Percentiles rank a stretch among this genome's conserved stretches.
Evolutionary conservation across 805 yeast genomes (phyloP).

Genomic region (Kluyveromyces siamensis): DNA sequence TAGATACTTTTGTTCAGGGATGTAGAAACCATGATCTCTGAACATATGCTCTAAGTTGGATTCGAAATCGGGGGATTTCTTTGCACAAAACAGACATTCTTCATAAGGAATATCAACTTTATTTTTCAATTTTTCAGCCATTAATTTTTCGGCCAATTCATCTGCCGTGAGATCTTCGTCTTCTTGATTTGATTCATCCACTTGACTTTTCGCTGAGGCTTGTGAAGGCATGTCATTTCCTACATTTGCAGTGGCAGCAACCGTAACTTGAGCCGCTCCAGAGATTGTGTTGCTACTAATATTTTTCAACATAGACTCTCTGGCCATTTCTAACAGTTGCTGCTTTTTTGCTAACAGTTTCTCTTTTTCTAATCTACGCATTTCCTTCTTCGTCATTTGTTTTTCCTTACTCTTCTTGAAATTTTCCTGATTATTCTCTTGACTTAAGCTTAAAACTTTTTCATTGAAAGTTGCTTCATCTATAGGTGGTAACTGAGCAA

Average conservation of each 20-base stretch:
- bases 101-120: constrained; percentile 40
- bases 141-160: constrained; percentile 29
- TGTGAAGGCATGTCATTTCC: constrained; percentile 4
- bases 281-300: constrained; percentile 6
- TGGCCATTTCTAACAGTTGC: constrained; percentile 33
- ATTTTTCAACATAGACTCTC: constrained; percentile 30
- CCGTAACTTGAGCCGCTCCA: not conserved
- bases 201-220: constrained; percentile 4
- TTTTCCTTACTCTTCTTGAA: constrained; percentile 15
- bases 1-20: constrained; percentile 76
- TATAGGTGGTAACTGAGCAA: constrained; percentile 76
- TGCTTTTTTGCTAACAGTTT: constrained; percentile 34
- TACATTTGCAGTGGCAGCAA: constrained; percentile 1
- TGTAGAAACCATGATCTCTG: constrained; percentile 68
- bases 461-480: constrained; percentile 58
- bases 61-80: constrained; percentile 39
- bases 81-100: constrained; percentile 47
- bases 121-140: constrained; percentile 32
- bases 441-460: constrained; percentile 38
- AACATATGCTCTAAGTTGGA: constrained; percentile 66
- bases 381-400: constrained; percentile 34
- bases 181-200: constrained; percentile 8
- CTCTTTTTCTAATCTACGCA: constrained; percentile 35
- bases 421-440: constrained; percentile 14
- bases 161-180: constrained; percentile 31